Conservation (phyloP, 1,284 basidiomycete genomes). For the Albatrellus sp. region DNA sequence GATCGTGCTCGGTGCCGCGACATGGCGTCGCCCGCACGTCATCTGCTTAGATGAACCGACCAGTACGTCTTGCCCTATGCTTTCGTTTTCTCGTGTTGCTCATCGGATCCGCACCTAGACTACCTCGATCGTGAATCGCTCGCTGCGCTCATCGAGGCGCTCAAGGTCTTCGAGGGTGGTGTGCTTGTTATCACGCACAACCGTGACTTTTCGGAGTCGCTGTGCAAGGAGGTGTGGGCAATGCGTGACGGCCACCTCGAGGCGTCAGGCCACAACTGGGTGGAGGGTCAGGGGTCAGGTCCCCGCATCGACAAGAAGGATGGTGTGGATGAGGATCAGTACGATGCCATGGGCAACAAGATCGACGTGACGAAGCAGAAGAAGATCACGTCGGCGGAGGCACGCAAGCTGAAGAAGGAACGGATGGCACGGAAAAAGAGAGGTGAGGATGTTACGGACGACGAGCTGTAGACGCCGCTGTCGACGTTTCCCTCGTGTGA, state of each 20-base stretch:
- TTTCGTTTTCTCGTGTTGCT: not conserved
- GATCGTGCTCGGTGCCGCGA: conserved; percentile 97
- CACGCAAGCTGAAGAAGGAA: conserved; percentile 91
- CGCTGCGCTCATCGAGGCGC: conserved; percentile 89
- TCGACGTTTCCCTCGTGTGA: conserved; percentile 8
- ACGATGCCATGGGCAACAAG: conserved; percentile 97
- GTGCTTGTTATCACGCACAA: conserved; percentile 96
- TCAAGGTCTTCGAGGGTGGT: conserved; percentile 96
- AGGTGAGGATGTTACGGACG: conserved; percentile 66
- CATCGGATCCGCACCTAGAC: conserved; percentile 34
- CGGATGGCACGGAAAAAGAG: conserved; percentile 82
- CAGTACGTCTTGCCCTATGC: conserved; percentile 33
- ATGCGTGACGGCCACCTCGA: conserved; percentile 89
- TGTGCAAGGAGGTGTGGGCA: conserved; percentile 89
- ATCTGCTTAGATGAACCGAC: conserved; percentile 98
- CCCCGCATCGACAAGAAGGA: conserved; percentile 84
- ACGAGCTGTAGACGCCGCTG: conserved; percentile 37
- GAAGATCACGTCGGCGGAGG: conserved; percentile 74
- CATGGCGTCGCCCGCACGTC: conserved; percentile 96
- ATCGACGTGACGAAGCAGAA: conserved; percentile 75
- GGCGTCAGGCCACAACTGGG: conserved; percentile 97
- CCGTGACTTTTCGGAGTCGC: conserved; percentile 93
- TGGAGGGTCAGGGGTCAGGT: conserved; percentile 92
- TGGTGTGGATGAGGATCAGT: conserved; percentile 77
- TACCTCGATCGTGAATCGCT: conserved; percentile 97